Base-by-base conservation (phyloP, 2,329 filamentous ascomycete species). In the Fusarium dlaminii region DNA sequence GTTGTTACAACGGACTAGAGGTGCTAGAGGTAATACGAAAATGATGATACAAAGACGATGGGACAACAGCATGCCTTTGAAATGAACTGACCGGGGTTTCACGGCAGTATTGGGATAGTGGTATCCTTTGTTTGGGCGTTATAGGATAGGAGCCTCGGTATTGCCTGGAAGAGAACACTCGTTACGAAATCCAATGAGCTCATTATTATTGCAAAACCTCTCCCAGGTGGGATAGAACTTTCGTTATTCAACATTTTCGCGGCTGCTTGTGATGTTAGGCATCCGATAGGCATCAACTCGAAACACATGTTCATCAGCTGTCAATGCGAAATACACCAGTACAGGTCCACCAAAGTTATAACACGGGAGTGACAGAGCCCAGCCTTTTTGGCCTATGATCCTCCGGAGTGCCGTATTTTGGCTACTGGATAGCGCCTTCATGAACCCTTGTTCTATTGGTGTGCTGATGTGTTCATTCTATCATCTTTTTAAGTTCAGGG, bases 1-100 rank as follows among this genome's bases (percentile, higher is more conserved):
- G 83, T 91, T 32, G 88, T 96, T 56, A 86, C 89, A 18, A 85
- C 64, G 55, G 71, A 64, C 45, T 78, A 64, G 52, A 34, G 7
- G 37, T 48, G 51, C 42, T 40, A 27, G 29, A 40, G 36, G 45
- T 56, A 55, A 46, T 24, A 56, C 48, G 46, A 51, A 30, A 49
- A 60, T 54, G 68, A 64, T 34, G 49, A 68, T 32, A 54, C 48
- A 39, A 63, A 62, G 52, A 64, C 57, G 46, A 63, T 45, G 51
- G 51, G 70, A 70, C 34, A 56, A 63, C 54, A 51, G 49, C 55
- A 70, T 70, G 55, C 48, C 49, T 70, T 67, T 63, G 66, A 62
- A 57, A 67, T 68, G 58, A 66, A 30, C 48, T 51, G 62, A 46
- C 51, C 43, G 39, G 36, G 32, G 18, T 65, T 61, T 46, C 36